Evolutionary conservation across 148 eudicot species (phyloP).

Genomic region (Diospyros kaki): DNA sequence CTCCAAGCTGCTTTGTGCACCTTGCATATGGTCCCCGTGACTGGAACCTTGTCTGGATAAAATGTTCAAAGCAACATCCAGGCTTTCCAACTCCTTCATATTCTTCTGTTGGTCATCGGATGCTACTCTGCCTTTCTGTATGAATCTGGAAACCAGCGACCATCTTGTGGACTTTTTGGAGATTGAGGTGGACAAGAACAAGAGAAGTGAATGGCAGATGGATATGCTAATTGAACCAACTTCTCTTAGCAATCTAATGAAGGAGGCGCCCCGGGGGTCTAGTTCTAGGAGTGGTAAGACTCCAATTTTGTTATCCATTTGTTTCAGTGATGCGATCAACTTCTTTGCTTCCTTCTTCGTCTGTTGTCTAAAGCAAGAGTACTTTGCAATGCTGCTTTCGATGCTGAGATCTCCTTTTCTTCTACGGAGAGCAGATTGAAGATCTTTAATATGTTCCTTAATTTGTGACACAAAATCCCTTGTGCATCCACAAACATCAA

Average conservation of each 20-base stretch:
- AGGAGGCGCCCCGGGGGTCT: slow-evolving; percentile 28
- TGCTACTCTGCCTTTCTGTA: no score
- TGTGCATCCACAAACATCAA: slow-evolving; percentile 39
- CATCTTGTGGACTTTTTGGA: no score
- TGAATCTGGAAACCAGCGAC: no score
- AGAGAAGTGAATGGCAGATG: no score
- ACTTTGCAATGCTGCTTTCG: slow-evolving; percentile 24
- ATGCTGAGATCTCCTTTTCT: slow-evolving; percentile 25
- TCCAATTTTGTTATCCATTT: slow-evolving; percentile 25
- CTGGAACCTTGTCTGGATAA: neutral
- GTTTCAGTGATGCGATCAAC: slow-evolving; percentile 25
- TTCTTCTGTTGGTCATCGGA: no score
- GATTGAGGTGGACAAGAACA: no score
- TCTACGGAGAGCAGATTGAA: slow-evolving; percentile 38
- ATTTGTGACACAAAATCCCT: slow-evolving; percentile 34
- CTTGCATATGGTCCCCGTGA: slow-evolving; percentile 17
- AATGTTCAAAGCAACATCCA: slow-evolving; percentile 18
- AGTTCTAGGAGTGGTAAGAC: slow-evolving; percentile 2
- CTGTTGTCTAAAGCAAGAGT: slow-evolving; percentile 31
- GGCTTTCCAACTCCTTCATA: neutral
- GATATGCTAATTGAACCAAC: slow-evolving; percentile 5
- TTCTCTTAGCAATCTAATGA: slow-evolving; percentile 36
- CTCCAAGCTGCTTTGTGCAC: slow-evolving; percentile 22
- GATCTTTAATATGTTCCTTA: slow-evolving; percentile 28
- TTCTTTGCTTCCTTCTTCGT: slow-evolving; percentile 31